Evolutionary conservation across 176 grass and related monocot genomes (phyloP).

Genomic region (Canna indica): DNA sequence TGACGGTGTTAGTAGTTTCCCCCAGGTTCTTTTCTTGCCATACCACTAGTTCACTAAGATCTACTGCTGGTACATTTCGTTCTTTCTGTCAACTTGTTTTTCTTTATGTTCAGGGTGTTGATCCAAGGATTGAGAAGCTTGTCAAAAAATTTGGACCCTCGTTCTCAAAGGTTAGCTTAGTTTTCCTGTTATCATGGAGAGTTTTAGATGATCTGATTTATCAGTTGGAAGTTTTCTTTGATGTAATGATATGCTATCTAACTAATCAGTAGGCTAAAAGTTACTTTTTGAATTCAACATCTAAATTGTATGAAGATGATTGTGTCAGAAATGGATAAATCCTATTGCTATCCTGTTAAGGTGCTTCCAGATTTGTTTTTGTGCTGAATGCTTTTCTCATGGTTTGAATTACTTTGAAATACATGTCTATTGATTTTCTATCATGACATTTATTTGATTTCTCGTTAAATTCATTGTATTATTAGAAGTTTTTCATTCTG

Average conservation of each 20-base stretch:
- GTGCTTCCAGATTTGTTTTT: not conserved
- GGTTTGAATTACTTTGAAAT: not conserved
- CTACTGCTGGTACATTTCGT: not conserved
- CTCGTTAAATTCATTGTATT: too few species aligned
- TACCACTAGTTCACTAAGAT: not conserved
- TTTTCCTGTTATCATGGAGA: not conserved
- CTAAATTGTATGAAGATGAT: not conserved
- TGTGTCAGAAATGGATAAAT: not conserved
- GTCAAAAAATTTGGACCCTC: conserved; percentile 13
- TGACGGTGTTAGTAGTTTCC: not conserved
- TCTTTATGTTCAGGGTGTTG: conserved; percentile 6
- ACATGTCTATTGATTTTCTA: not conserved
- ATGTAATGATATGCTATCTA: not conserved
- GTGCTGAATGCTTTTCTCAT: not conserved
- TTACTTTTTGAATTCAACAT: too few species aligned
- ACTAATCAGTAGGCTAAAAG: not conserved
- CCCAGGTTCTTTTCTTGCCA: not conserved
- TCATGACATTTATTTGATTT: too few species aligned
- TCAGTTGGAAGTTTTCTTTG: not conserved
- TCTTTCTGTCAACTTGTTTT: not conserved
- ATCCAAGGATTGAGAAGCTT: conserved; percentile 13
- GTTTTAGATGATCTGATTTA: not conserved
- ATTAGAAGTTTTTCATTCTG: too few species aligned
- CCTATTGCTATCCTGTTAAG: not conserved
- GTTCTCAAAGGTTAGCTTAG: conserved; percentile 17